Base-by-base conservation (phyloP, 345 rosid species). In the Hevea brasiliensis region DNA sequence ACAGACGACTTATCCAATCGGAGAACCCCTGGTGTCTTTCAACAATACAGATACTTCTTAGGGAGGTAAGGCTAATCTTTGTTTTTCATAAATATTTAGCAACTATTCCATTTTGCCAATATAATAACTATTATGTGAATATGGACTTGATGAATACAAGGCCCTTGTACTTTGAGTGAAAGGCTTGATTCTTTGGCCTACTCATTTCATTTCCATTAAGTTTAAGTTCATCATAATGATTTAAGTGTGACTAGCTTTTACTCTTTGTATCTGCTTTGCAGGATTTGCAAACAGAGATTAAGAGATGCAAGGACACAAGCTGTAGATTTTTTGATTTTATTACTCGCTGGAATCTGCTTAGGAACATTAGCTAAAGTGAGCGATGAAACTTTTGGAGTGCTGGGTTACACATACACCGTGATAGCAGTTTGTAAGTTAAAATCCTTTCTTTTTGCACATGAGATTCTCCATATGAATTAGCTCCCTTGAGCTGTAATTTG, bases 331-430 rank as follows among this genome's bases (percentile, higher is more conserved):
- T 84, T 93, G 50, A 96, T 96, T 67, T 81, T 96, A 69, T 80
- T 91, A 77, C 88, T 93, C 32, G 97, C 99, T 47, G 99, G 99
- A 80, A 88, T 96, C 81, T 96, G 98, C 85, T 87, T 93, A 83
- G 99, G 99, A 80, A 93, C 97, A 3, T 89, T 96, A 56, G 99
- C 97, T 61, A 90, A 96, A 93, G 96, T 96, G 73, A 91, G 89
- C 21, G 99, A 93, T n/a, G 99, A 93, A 88, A 93, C 96, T 35
- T 96, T 93, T 75, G 99, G 99, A 44, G 88, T 89, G 32, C 68
- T 81, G 42, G 99, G 99, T 69, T 96, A 96, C 71, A 93, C 96
- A 48, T 91, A 91, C 76, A 91, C 98, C 8, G 93, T 96, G 75
- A 96, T 96, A 60, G 96, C 98, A 65, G 94, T 96, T 68, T 93